Base-by-base conservation (phyloP, 1,139 yeast genomes). In the Pichia cactophila region DNA sequence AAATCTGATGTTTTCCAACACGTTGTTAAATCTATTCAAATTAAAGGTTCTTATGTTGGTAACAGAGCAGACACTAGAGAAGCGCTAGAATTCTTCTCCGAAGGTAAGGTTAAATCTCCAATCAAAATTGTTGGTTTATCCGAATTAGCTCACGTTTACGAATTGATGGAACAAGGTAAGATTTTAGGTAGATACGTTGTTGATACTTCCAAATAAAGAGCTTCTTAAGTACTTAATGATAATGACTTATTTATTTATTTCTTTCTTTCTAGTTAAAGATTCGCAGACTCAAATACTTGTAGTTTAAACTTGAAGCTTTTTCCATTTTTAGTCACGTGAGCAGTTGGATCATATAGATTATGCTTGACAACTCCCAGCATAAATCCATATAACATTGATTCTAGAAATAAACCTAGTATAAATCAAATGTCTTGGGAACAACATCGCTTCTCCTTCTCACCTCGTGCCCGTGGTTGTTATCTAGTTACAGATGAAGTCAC, bases 31-130 rank as follows among this genome's bases (percentile, higher is more conserved):
- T 77, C 86, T 46, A 71, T 83, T 62, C 72, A 71, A 64, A 80
- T 84, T 62, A 77, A 73, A 64, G 92, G 90, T 56, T 83, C 90
- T 47, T 83, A 83, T 63, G 92, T 85, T 54, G 92, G 92, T 58
- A 83, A 83, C 75, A 80, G 90, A 68, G 83, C 83, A 53, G 92
- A 85, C 67, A 74, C 88, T 52, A 78, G 81, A 59, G 92, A 84
- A 69, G 90, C 92, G 53, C 69, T 84, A 58, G 86, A 82, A 60
- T 83, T 83, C 74, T 83, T 80, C 67, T 58, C 73, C 53, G 75
- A 86, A 60, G 92, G 92, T 55, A 72, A 78, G 63, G 82, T 84
- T 64, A 70, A 73, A 61, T 75, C 86, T 56, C 85, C 88, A 58
- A 79, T 81, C 69, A 78, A 76, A 70, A 63, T 84, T 64, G 85